A percentile compares a stretch with the other conserved stretches of the same genome.
These are phyloP conservation scores for Ceratocystis colombiana DNA, from an alignment of 2,329 filamentous ascomycete species.

Conservation along the genomic window DNA sequence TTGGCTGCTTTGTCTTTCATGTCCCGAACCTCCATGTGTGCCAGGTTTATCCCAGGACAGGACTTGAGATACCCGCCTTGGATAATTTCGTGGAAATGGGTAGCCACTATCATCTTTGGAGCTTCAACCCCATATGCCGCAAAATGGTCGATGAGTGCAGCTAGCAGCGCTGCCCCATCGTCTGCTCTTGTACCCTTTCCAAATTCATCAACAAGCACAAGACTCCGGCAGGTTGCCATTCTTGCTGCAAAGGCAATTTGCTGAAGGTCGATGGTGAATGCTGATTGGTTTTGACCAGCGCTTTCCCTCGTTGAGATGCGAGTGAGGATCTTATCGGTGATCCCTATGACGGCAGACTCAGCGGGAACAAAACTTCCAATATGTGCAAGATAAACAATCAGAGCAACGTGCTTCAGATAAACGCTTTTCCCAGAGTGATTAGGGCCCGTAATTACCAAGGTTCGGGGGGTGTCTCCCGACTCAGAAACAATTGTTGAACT, in stretches of 20 bases:
- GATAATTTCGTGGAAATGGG: constrained; percentile 63
- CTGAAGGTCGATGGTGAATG: constrained; percentile 69
- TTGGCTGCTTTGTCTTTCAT: constrained; percentile 45
- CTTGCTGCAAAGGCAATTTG: constrained; percentile 71
- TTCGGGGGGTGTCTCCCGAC: constrained; percentile 31
- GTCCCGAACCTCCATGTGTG: constrained; percentile 56
- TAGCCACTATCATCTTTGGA: constrained; percentile 52
- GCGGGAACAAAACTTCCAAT: constrained; percentile 89
- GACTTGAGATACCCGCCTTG: constrained; percentile 47
- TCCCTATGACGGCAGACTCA: constrained; percentile 60
- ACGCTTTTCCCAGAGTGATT: constrained; percentile 97
- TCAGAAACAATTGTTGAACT: neutral
- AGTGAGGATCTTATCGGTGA: constrained; percentile 89
- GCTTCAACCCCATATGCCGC: constrained; percentile 37
- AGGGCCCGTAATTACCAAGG: constrained; percentile 77
- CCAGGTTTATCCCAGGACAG: constrained; percentile 41
- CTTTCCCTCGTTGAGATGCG: constrained; percentile 66
- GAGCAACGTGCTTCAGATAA: constrained; percentile 83
- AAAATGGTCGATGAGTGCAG: constrained; percentile 50
- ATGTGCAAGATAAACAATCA: constrained; percentile 88
- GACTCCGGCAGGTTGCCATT: constrained; percentile 62
- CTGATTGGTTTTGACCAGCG: constrained; percentile 48
- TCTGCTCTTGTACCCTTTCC: constrained; percentile 52
- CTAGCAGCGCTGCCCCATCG: constrained; percentile 50
- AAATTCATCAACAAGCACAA: constrained; percentile 91